phyloP scores from a whole-genome alignment of 1,284 basidiomycete genomes.

The Dichomitus squalens region DNA sequence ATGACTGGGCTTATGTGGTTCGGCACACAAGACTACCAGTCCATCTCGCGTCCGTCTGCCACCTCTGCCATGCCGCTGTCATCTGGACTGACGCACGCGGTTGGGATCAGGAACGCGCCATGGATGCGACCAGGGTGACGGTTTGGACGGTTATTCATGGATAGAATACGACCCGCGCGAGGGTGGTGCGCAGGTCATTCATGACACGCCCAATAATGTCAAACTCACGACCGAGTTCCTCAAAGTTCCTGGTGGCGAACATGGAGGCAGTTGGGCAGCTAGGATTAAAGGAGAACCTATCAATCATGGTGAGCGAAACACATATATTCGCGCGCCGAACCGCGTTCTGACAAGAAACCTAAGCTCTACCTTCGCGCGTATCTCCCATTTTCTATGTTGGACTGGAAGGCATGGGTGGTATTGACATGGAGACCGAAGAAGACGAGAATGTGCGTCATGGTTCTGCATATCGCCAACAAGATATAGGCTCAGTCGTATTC shows the following conservation, averaged over 20 bases:
- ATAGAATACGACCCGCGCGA: slow-evolving; percentile 84
- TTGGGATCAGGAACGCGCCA: slow-evolving; percentile 70
- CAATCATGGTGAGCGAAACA: slow-evolving; percentile 52
- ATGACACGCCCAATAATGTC: slow-evolving; percentile 84
- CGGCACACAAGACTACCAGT: slow-evolving; percentile 79
- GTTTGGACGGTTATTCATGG: slow-evolving; percentile 83
- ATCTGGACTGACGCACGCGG: slow-evolving; percentile 14
- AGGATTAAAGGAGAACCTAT: slow-evolving; percentile 86
- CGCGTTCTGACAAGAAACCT: slow-evolving; percentile 1
- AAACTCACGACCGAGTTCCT: slow-evolving; percentile 84
- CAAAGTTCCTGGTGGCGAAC: slow-evolving; percentile 76
- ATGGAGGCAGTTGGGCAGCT: slow-evolving; percentile 90
- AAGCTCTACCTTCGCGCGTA: slow-evolving; percentile 60
- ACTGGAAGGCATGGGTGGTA: slow-evolving; percentile 80
- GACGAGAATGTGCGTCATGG: slow-evolving; percentile 60
- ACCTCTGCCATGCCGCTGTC: neutral
- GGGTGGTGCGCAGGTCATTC: slow-evolving; percentile 84
- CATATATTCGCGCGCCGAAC: neutral
- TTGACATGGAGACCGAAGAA: slow-evolving; percentile 79
- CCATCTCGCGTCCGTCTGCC: slow-evolving; percentile 59
- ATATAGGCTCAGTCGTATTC: neutral
- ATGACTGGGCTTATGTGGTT: slow-evolving; percentile 94
- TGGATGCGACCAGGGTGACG: slow-evolving; percentile 88
- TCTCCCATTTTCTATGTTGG: slow-evolving; percentile 87
- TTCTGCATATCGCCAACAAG: neutral